These are phyloP conservation scores for Hyparrhenia diplandra DNA, from an alignment of 176 grass and related monocot genomes.

Conservation along the genomic window DNA sequence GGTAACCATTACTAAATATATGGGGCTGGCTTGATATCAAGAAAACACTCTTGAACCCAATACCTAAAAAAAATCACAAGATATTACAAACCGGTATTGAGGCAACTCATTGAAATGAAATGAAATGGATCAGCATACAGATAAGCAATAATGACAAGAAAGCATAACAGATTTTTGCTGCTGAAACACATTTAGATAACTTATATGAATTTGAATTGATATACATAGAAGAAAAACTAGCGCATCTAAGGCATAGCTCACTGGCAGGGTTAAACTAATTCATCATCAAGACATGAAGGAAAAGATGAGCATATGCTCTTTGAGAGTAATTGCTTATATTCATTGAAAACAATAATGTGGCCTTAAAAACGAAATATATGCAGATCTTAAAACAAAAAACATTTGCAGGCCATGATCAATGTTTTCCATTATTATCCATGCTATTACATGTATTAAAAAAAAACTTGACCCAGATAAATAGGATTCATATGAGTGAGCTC, in stretches of 20 bases:
- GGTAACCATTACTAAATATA: constrained; percentile 87
- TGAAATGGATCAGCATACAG: neutral
- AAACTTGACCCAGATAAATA: neutral
- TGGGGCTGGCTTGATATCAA: constrained; percentile 59
- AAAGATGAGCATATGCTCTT: neutral
- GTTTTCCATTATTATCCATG: neutral
- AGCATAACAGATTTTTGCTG: neutral
- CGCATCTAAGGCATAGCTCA: neutral
- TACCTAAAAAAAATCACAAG: constrained; percentile 43
- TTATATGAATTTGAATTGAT: neutral
- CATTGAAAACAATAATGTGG: neutral
- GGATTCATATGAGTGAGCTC: neutral
- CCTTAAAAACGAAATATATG: neutral
- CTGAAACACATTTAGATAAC: neutral
- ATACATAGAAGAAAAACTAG: neutral
- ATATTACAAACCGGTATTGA: neutral
- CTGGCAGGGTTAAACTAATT: neutral
- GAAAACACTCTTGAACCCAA: constrained; percentile 81
- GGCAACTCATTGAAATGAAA: neutral
- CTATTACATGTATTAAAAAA: neutral
- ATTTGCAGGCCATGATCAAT: neutral
- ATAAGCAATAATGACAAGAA: neutral
- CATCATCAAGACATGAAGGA: neutral
- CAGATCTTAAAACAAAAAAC: neutral
- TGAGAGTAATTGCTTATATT: neutral